A percentile compares a stretch with the other conserved stretches of the same genome.
These are phyloP conservation scores for Zea mays DNA, from an alignment of 176 grass and related monocot species.

Conservation along the genomic window DNA sequence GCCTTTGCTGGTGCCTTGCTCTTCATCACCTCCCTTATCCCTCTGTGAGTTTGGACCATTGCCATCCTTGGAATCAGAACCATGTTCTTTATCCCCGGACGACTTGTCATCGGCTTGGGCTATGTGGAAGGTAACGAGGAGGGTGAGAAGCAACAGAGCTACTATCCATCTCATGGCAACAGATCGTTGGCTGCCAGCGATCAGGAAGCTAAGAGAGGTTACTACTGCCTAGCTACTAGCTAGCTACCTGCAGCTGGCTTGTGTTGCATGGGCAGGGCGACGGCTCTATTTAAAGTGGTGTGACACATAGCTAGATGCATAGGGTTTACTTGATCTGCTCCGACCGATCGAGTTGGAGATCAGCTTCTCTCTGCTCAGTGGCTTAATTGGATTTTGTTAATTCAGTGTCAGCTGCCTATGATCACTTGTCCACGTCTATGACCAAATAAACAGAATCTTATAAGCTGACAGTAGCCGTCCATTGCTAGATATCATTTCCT, in stretches of 20 bases:
- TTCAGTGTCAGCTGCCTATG: constrained; percentile 24
- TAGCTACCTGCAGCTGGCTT: constrained; percentile 6
- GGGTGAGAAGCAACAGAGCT: constrained; percentile 18
- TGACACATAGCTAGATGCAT: not conserved
- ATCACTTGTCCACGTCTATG: not conserved
- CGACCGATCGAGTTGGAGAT: not conserved
- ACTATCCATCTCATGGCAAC: constrained; percentile 27
- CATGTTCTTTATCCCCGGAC: not conserved
- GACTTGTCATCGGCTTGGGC: constrained; percentile 26
- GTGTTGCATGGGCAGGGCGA: not conserved
- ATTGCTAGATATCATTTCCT: not conserved
- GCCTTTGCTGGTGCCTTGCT: not conserved
- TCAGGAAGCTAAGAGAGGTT: not conserved
- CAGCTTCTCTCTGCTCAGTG: not conserved
- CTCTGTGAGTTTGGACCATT: not conserved
- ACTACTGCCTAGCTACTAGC: not conserved
- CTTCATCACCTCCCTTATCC: not conserved
- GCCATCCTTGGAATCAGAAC: not conserved
- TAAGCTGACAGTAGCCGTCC: not conserved
- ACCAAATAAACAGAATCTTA: not conserved
- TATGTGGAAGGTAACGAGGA: constrained; percentile 20
- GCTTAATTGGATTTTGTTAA: constrained; percentile 16
- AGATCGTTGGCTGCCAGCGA: constrained; percentile 6
- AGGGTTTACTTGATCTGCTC: not conserved
- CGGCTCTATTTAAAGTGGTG: constrained; percentile 33